phyloP scores from a whole-genome alignment of 2,329 filamentous ascomycete genomes.

The Neonectria sp. region DNA sequence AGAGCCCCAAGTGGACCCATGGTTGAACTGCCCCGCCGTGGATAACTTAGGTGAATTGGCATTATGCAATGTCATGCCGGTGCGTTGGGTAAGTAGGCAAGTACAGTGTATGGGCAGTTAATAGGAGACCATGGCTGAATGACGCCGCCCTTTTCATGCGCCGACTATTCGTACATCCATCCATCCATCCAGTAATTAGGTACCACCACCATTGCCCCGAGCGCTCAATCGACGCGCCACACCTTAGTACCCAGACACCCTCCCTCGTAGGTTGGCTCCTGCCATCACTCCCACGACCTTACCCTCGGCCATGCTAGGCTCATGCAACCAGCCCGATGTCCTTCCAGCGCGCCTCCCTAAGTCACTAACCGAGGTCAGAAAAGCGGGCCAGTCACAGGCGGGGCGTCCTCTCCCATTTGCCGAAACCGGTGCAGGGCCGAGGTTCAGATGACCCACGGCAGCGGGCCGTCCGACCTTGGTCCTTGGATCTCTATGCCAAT shows the following conservation, averaged over 20 bases:
- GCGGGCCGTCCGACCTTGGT: conserved; percentile 38
- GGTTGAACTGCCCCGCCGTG: not conserved
- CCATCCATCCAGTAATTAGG: not conserved
- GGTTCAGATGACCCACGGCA: conserved; percentile 40
- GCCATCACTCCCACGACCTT: not conserved
- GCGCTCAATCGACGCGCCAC: too few species aligned
- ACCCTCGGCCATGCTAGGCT: not conserved
- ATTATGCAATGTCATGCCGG: not conserved
- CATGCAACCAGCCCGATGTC: not conserved
- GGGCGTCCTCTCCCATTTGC: conserved; percentile 42
- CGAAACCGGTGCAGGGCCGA: conserved; percentile 46
- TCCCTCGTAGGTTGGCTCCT: too few species aligned
- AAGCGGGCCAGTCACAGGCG: conserved; percentile 42
- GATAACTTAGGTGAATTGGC: not conserved
- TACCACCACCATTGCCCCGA: too few species aligned
- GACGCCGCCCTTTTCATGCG: not conserved
- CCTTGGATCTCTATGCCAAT: conserved; percentile 11
- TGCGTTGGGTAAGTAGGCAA: too few species aligned
- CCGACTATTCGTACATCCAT: not conserved
- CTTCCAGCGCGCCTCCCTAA: conserved; percentile 25
- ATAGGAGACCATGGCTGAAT: not conserved
- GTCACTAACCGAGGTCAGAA: conserved; percentile 47
- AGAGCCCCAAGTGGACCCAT: not conserved
- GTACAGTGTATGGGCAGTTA: not conserved
- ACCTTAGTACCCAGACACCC: not conserved